These are phyloP conservation scores for Astrothelium subdiscretum DNA, from an alignment of 495 filamentous ascomycete genomes.

Conservation along the genomic window DNA sequence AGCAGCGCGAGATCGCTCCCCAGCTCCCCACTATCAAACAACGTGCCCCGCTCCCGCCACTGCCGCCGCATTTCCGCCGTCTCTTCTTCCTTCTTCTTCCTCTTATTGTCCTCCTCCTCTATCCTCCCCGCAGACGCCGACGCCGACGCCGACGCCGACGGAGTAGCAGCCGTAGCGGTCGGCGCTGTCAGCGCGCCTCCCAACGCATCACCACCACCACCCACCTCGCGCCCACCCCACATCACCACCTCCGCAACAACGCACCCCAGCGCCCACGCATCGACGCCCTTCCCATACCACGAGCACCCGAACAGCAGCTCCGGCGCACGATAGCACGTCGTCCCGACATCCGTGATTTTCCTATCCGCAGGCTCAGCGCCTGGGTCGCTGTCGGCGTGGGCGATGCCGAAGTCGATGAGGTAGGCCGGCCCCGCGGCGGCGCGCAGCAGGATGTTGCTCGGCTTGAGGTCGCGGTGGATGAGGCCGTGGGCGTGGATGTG, in stretches of 20 bases:
- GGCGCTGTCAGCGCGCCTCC: neutral
- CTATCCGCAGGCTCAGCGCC: constrained; percentile 44
- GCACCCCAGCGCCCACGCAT: constrained; percentile 85
- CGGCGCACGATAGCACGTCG: constrained; percentile 78
- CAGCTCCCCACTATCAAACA: constrained; percentile 79
- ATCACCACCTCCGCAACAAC: constrained; percentile 57
- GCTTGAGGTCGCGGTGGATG: constrained; percentile 90
- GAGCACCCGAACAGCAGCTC: constrained; percentile 81
- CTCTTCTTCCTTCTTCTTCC: too few relatives aligned
- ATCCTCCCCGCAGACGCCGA: neutral
- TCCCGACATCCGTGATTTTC: constrained; percentile 90
- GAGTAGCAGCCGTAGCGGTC: neutral
- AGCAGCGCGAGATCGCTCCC: constrained; percentile 89
- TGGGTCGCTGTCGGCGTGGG: constrained; percentile 57
- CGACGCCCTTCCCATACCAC: constrained; percentile 56
- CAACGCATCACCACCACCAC: neutral
- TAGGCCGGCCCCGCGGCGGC: constrained; percentile 57
- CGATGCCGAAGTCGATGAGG: constrained; percentile 84
- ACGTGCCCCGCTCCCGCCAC: constrained; percentile 19
- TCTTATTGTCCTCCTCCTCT: too few relatives aligned
- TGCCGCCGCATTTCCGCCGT: neutral
- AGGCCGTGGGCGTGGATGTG: constrained; percentile 63
- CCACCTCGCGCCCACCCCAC: neutral
- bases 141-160: neutral
- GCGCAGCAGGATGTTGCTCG: constrained; percentile 71